Conservation (phyloP, 1,284 basidiomycete species). For the Papiliotrema flavescens region DNA sequence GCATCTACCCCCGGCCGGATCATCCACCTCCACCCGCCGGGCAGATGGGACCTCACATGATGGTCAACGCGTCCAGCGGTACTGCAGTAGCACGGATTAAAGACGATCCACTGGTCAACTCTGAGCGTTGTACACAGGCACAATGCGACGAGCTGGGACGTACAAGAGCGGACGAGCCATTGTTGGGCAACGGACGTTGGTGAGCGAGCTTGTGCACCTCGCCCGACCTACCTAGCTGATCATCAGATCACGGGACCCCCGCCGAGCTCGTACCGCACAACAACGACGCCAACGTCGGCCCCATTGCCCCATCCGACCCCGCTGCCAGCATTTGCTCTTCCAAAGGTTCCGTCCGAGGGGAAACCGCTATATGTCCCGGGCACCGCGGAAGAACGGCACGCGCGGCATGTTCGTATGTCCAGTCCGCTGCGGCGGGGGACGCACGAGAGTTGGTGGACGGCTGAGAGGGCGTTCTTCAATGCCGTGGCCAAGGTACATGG, state of each 20-base stretch:
- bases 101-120: too few species aligned
- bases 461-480: constrained; percentile 45
- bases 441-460: constrained; percentile 47
- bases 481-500: constrained; percentile 46
- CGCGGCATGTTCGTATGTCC: constrained; percentile 33
- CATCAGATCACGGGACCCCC: constrained; percentile 45
- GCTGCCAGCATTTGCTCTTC: constrained; percentile 23
- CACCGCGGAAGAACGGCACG: constrained; percentile 31
- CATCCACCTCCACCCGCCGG: too few species aligned
- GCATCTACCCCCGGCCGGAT: too few species aligned
- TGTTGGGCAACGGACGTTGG: too few species aligned
- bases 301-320: constrained; percentile 36
- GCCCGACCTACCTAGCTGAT: neutral
- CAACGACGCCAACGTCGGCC: constrained; percentile 33
- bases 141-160: too few species aligned
- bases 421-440: constrained; percentile 42
- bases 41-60: too few species aligned
- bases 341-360: constrained; percentile 15
- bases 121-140: too few species aligned
- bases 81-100: too few species aligned
- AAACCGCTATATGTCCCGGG: constrained; percentile 39
- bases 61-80: too few species aligned
- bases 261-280: constrained; percentile 22
- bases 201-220: neutral
- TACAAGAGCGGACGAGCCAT: too few species aligned